These are phyloP conservation scores for Glycine soja DNA, from an alignment of 306 rosid genomes.

Conservation along the genomic window DNA sequence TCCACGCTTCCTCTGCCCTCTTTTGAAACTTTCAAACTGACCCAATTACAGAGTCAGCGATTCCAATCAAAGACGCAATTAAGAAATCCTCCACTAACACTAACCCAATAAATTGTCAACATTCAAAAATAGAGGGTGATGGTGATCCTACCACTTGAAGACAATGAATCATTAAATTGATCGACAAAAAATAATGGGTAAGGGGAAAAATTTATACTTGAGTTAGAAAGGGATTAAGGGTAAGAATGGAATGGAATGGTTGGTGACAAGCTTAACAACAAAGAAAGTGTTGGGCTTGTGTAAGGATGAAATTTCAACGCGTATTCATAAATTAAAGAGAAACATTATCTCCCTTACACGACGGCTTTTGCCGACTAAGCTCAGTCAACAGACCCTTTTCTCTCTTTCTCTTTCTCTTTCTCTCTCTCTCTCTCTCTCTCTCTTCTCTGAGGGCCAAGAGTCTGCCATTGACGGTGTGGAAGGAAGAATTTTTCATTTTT, in stretches of 20 bases:
- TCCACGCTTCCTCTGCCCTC: not conserved
- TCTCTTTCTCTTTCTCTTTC: not conserved
- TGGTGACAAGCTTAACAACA: constrained; percentile 39
- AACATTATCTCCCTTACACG: constrained; percentile 1
- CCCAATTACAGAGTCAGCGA: constrained; percentile 47
- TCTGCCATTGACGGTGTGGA: not conserved
- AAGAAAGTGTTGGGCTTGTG: constrained; percentile 39
- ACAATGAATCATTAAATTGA: not conserved
- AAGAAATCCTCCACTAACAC: constrained; percentile 33
- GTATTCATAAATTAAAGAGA: constrained; percentile 52
- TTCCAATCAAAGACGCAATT: constrained; percentile 48
- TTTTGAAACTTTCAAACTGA: constrained; percentile 46
- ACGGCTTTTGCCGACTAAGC: constrained; percentile 66
- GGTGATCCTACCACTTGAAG: constrained; percentile 16
- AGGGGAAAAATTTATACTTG: constrained; percentile 23
- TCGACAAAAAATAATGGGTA: not conserved
- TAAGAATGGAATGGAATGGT: constrained; percentile 21
- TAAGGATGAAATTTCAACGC: constrained; percentile 66
- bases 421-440: too few species aligned
- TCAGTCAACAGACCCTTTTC: constrained; percentile 60
- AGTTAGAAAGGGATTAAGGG: constrained; percentile 27
- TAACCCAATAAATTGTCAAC: constrained; percentile 5
- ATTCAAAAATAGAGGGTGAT: constrained; percentile 8
- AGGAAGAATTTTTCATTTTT: not conserved
- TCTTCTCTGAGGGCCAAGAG: not conserved